Percentiles rank a stretch among this genome's conserved stretches.
phyloP scores from a whole-genome alignment of 768 basidiomycete genomes.

The Tulasnella sp. region DNA sequence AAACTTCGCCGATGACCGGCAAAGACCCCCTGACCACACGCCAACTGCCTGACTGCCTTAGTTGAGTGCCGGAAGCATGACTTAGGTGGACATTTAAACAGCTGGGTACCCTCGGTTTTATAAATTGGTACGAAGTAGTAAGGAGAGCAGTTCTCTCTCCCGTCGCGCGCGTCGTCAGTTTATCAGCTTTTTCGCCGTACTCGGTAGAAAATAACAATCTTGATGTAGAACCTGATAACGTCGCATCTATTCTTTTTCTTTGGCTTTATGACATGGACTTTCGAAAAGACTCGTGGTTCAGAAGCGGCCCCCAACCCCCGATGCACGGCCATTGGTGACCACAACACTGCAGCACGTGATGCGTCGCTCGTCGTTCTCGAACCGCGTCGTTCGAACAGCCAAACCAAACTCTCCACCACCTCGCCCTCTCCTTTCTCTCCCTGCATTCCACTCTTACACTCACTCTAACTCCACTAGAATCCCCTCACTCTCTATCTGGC shows the following conservation, averaged over 20 bases:
- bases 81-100: background rate
- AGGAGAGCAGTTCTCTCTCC: background rate
- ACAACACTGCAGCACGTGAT: background rate
- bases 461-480: constrained; percentile 9
- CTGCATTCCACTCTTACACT: background rate
- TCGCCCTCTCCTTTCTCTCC: background rate
- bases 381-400: constrained; percentile 12
- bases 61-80: background rate
- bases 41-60: background rate
- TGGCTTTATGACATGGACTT: background rate
- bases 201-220: no score
- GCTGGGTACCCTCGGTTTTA: no score
- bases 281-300: background rate
- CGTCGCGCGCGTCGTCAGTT: no score
- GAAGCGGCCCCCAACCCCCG: background rate
- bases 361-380: background rate
- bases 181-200: no score
- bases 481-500: constrained; percentile 2
- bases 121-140: no score
- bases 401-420: constrained; percentile 14
- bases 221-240: no score
- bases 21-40: background rate
- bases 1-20: background rate
- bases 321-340: background rate
- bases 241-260: no score